A percentile compares a stretch with the other conserved stretches of the same genome.
Evolutionary conservation across 805 yeast genomes (phyloP).

Genomic region (Middelhovenomyces tepae): DNA sequence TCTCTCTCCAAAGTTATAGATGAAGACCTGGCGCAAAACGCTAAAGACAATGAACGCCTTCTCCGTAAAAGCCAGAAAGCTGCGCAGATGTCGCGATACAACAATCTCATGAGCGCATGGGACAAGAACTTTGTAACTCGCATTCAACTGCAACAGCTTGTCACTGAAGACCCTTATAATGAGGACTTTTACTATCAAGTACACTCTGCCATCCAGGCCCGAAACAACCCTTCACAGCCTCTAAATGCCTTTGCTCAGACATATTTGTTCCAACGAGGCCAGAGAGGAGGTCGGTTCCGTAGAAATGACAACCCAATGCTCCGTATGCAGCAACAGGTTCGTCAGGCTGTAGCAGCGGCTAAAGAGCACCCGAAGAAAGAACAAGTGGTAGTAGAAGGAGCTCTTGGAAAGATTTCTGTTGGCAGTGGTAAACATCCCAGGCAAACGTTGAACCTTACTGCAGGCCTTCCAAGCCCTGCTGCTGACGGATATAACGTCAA

Average conservation of each 20-base stretch:
- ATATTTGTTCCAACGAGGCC: conserved; percentile 84
- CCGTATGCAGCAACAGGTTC: conserved; percentile 97
- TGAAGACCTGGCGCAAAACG: conserved; percentile 15
- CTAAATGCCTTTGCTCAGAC: conserved; percentile 86
- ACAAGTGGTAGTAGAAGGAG: conserved; percentile 68
- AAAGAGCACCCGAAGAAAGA: conserved; percentile 67
- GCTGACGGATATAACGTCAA: conserved; percentile 27
- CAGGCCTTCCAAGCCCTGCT: conserved; percentile 27
- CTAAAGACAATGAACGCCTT: conserved; percentile 14
- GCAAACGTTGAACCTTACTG: conserved; percentile 56
- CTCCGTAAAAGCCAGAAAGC: conserved; percentile 15
- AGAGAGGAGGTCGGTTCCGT: conserved; percentile 43
- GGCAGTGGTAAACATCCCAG: conserved; percentile 81
- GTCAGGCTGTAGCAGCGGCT: conserved; percentile 91
- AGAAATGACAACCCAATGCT: conserved; percentile 70
- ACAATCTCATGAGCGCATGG: conserved; percentile 94
- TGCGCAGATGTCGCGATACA: conserved; percentile 54
- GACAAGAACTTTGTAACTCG: conserved; percentile 94
- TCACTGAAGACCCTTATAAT: conserved; percentile 92
- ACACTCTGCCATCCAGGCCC: conserved; percentile 60
- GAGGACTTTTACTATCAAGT: conserved; percentile 97
- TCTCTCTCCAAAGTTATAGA: conserved; percentile 16
- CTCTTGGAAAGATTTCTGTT: conserved; percentile 76
- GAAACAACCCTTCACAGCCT: conserved; percentile 45
- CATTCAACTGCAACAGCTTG: conserved; percentile 89